These are phyloP conservation scores for Ligustrum vulgare DNA, from an alignment of 257 asterid genomes.

Conservation along the genomic window DNA sequence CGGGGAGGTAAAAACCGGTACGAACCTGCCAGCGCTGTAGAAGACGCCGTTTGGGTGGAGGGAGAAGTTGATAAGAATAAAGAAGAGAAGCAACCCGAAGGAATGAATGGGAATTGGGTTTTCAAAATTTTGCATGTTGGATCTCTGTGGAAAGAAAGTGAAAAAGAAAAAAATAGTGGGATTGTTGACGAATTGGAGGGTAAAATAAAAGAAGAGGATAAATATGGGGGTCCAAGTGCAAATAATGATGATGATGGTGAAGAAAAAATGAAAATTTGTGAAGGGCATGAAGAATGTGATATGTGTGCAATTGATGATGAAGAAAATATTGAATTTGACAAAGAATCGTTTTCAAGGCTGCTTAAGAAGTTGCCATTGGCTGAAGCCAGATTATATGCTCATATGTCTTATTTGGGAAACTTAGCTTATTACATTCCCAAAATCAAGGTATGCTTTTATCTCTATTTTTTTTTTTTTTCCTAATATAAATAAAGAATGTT, in stretches of 20 bases:
- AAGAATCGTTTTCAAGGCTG: constrained; percentile 42
- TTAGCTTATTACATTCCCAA: constrained; percentile 46
- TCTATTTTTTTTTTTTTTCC: too few relatives aligned
- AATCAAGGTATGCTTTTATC: constrained; percentile 35
- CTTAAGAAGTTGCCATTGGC: constrained; percentile 41
- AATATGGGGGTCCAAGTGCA: neutral
- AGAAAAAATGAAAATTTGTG: neutral
- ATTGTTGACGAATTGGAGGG: neutral
- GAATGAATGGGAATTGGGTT: constrained; percentile 31
- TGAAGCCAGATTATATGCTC: constrained; percentile 52
- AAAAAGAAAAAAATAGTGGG: constrained; percentile 3
- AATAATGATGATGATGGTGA: neutral
- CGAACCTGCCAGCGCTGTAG: constrained; percentile 59
- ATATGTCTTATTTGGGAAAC: constrained; percentile 42
- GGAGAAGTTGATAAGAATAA: constrained; percentile 34
- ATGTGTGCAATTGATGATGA: constrained; percentile 31
- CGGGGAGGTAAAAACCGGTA: constrained; percentile 43
- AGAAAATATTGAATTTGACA: constrained; percentile 33
- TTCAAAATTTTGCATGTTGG: constrained; percentile 39
- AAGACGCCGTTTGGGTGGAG: constrained; percentile 66
- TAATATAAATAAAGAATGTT: too few relatives aligned
- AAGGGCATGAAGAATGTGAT: constrained; percentile 31
- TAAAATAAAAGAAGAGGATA: neutral
- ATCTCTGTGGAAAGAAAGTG: constrained; percentile 28
- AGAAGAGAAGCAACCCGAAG: constrained; percentile 26